Conservation (phyloP, 1,139 yeast genomes). For the Saccharomyces hybrid region DNA sequence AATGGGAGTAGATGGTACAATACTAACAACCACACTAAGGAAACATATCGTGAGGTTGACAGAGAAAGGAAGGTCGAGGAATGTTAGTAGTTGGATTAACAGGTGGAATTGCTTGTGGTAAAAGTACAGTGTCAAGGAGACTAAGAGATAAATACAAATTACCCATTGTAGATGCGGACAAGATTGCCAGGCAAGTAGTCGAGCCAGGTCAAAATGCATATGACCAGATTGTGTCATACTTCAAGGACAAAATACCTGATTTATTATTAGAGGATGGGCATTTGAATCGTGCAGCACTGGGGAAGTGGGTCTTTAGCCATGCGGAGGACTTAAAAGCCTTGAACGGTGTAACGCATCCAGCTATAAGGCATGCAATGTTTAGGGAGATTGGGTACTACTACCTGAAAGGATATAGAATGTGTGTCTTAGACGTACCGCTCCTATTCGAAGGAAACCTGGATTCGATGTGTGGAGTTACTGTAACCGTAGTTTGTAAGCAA, state of each 20-base stretch:
- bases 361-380: constrained; percentile 63
- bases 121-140: constrained; percentile 73
- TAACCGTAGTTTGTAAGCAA: constrained; percentile 56
- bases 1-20: not conserved
- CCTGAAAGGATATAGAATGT: constrained; percentile 43
- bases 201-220: constrained; percentile 73
- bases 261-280: constrained; percentile 45
- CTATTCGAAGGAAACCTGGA: constrained; percentile 75
- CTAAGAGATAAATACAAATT: constrained; percentile 46
- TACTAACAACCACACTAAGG: not conserved
- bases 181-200: constrained; percentile 78
- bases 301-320: constrained; percentile 70
- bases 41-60: not conserved
- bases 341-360: constrained; percentile 83
- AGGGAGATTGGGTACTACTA: constrained; percentile 54
- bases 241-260: constrained; percentile 48
- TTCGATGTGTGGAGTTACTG: constrained; percentile 58
- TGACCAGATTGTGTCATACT: constrained; percentile 52
- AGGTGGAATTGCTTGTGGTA: constrained; percentile 95
- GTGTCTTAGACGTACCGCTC: constrained; percentile 82
- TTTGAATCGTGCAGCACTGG: constrained; percentile 67
- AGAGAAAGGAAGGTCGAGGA: not conserved
- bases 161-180: constrained; percentile 80
- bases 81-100: constrained; percentile 92
- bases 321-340: constrained; percentile 45